Evolutionary conservation across 352 stramenopile genomes (phyloP), one percentile per base, ranked within the genome.

Genomic region (Phytophthora capsici): DNA sequence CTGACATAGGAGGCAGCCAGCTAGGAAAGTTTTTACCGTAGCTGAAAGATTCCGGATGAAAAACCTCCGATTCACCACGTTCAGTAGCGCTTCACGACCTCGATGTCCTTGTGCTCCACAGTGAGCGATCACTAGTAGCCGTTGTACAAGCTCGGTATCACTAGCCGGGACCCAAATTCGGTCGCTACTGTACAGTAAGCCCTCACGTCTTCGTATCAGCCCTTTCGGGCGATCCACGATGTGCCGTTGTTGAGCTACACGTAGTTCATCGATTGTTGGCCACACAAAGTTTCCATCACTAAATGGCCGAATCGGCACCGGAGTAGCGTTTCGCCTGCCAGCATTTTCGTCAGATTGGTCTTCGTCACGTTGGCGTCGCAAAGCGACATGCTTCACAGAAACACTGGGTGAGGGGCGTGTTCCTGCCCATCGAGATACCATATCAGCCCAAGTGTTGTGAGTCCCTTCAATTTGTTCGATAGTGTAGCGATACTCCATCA

Each of bases 231-330:
- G 30, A 22, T 63, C 43, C 16, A 55, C 43, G 13, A 63, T 54
- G 6, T 63, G 44, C 22, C 32, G 17, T 14, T 63, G 41, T 32
- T 54, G 54, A 32, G 54, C 44, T 20, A 12, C 14, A 41, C 3
- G 43, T 4, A 56, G 38, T n/a, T 36, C 38, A 22, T 43, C 40
- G 6, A 34, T 12, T 12, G 60, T 57, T 55, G 56, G 51, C 43
- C 51, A 62, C 5, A 50, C 50, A 32, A 63, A 63, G 13, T 63
- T 50, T 5, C 57, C 57, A 8, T 65, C 57, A 53, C 40, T 50
- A 25, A 65, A 65, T 19, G 46, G 47, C 16, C 57, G 46, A 22
- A 58, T 70, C 17, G 43, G 43, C n/a, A n/a, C 3, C 4, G 13
- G 43, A 28, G 17, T 17, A 3, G n/a, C n/a, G n/a, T n/a, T n/a